Base-by-base conservation (phyloP, 75 land plant species). In the Picea glauca region DNA sequence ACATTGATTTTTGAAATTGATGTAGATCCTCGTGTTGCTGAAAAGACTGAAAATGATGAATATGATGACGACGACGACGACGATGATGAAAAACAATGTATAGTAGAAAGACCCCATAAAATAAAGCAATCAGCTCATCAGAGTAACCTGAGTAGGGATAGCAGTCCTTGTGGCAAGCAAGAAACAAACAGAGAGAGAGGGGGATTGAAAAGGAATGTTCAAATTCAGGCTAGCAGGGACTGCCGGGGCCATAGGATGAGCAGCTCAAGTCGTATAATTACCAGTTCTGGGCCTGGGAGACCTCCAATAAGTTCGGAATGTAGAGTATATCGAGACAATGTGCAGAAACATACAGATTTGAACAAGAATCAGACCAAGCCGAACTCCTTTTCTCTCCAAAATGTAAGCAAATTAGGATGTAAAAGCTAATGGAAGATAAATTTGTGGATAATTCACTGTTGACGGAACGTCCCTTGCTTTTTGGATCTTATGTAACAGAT, bases 281-380 rank as follows among this genome's bases (percentile, higher is more conserved):
- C 56, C 9, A 54, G 76, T 40, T 74, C 77, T 58, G 80, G 83
- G 6, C 83, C 83, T 50, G 74, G 78, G 32, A 86, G 80, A 76
- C 83, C 83, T 13, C 81, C 32, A 74, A 79, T 76, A 30, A 72
- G n/a, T 58, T 21, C 50, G n/a, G 73, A 76, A n/a, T 59, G 59
- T 15, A 80, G 35, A 26, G 67, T 31, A 11, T 58, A 20, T 17
- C n/a, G 20, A 18, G 78, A 78, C 2, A 70, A 38, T 43, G 26
- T 70, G 26, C 74, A 70, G 50, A 56, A 70, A n/a, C 40, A 56
- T 31, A 18, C 8, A 87, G 66, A 58, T 59, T 63, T 31, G 76
- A 46, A 40, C 79, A 80, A 38, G 62, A 61, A 79, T 33, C 76
- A n/a, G 83, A 77, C 12, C 82, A 77, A 50, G 74, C 54, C 46